Evolutionary conservation across 1,284 basidiomycete species (phyloP).

Genomic region (Cryptococcus hybrid): DNA sequence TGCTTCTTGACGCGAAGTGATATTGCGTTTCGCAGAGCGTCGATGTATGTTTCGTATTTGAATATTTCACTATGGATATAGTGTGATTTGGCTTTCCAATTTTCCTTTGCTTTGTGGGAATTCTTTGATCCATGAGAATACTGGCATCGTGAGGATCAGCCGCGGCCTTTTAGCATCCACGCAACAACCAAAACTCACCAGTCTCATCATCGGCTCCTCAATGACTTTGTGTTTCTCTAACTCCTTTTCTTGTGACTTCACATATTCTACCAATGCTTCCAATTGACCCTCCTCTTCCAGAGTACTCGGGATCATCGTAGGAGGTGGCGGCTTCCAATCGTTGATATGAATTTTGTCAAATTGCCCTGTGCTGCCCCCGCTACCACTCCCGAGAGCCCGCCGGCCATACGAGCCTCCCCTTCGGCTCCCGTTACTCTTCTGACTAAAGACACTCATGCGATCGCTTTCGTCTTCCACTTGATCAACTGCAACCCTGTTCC

Average conservation of each 20-base stretch:
- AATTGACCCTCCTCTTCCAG: slow-evolving; percentile 90
- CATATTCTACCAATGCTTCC: slow-evolving; percentile 78
- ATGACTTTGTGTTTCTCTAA: slow-evolving; percentile 79
- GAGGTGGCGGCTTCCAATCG: slow-evolving; percentile 90
- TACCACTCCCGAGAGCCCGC: slow-evolving; percentile 50
- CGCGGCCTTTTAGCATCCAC: no score
- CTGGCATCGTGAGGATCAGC: slow-evolving; percentile 51
- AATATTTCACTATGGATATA: slow-evolving; percentile 87
- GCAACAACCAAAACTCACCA: slow-evolving; percentile 58
- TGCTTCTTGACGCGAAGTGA: slow-evolving; percentile 74
- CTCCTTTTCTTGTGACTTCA: slow-evolving; percentile 71
- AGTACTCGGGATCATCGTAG: slow-evolving; percentile 76
- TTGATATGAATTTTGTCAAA: slow-evolving; percentile 76
- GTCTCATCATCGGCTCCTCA: slow-evolving; percentile 73
- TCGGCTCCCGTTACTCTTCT: slow-evolving; percentile 60
- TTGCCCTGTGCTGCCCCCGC: slow-evolving; percentile 27
- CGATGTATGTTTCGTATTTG: slow-evolving; percentile 95
- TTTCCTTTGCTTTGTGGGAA: slow-evolving; percentile 70
- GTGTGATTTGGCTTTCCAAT: slow-evolving; percentile 90
- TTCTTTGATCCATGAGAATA: slow-evolving; percentile 75
- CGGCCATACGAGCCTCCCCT: slow-evolving; percentile 50
- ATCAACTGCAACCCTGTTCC: slow-evolving; percentile 61
- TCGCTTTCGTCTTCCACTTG: slow-evolving; percentile 55
- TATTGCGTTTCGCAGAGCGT: slow-evolving; percentile 79
- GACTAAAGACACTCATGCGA: slow-evolving; percentile 23